Base-by-base conservation (phyloP, 2,329 filamentous ascomycete species). In the Cercospora zeina region DNA sequence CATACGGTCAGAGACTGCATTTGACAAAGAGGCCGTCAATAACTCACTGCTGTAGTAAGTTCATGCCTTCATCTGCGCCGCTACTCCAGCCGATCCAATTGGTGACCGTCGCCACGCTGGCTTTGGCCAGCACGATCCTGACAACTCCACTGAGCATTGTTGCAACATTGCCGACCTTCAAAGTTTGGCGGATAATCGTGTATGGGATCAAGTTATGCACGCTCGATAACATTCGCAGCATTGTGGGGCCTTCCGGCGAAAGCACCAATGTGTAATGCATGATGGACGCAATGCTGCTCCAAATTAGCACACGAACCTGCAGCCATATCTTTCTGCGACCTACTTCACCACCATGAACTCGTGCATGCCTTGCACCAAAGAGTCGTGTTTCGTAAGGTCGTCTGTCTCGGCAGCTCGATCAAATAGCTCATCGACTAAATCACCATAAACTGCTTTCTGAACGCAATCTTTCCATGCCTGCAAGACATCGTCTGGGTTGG, bases 121-220 rank as follows among this genome's bases (percentile, higher is more conserved):
- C 78, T 76, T 95, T 95, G n/a, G 89, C 87, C 13, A 95, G 80
- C 14, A 93, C 80, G 14, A 93, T 77, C 58, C 81, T 83, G 73
- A 90, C 82, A 82, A 93, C 87, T 62, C 83, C 89, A 70, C 83
- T 89, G 60, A 93, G 87, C 90, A 95, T 93, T 19, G 86, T 89
- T 1, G 89, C 89, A 0, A 89, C 89, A 72, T 93, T 95, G 5
- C 90, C 88, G 13, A 93, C 82, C 42, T 86, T 85, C 3, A 95
- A 77, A 0, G 89, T 91, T 73, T 93, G 89, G 63, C 87, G 83
- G 55, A 93, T 81, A 65, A 91, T 79, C 45, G 83, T 81, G 72
- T 92, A 93, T 0, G 90, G 90, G 0, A 91, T 77, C 60, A 93
- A 79, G 59, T 83, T 85, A 74, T 93, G 87, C 10, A 88, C 81